phyloP scores from a whole-genome alignment of 2,329 filamentous ascomycete species.

The Aureobasidium namibiae region DNA sequence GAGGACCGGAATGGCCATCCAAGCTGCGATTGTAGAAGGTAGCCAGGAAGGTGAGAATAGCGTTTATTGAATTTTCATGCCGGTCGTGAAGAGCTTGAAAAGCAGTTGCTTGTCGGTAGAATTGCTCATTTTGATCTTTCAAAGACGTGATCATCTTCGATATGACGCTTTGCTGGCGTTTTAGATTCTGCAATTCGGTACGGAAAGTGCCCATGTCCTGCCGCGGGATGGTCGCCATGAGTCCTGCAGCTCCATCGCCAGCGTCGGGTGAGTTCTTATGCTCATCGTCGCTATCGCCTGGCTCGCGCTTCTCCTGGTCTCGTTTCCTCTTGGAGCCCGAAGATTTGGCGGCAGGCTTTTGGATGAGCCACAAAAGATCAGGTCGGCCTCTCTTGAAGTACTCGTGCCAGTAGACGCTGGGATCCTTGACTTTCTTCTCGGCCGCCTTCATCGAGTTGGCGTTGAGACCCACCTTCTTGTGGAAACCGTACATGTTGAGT shows the following conservation, averaged over 20 bases:
- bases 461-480: conserved; percentile 59
- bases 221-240: conserved; percentile 46
- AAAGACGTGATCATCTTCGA: conserved; percentile 72
- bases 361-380: conserved; percentile 90
- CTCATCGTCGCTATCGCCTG: conserved; percentile 62
- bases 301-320: conserved; percentile 56
- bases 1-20: conserved; percentile 63
- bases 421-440: conserved; percentile 85
- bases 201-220: conserved; percentile 73
- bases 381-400: conserved; percentile 92
- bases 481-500: conserved; percentile 51
- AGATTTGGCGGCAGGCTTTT: conserved; percentile 75
- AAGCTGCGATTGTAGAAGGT: conserved; percentile 93
- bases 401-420: conserved; percentile 95
- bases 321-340: conserved; percentile 39
- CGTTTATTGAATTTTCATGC: conserved; percentile 98
- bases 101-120: conserved; percentile 78
- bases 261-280: conserved; percentile 32
- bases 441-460: conserved; percentile 98
- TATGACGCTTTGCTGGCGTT: conserved; percentile 80
- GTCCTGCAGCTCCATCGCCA: conserved; percentile 31
- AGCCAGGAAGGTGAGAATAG: conserved; percentile 93
- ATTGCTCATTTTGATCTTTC: conserved; percentile 75
- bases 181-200: conserved; percentile 71
- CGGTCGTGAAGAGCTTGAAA: conserved; percentile 89